Evolutionary conservation across 495 filamentous ascomycete genomes (phyloP), one percentile per base, ranked within the genome.

Genomic region (Bathelium albidoporum): DNA sequence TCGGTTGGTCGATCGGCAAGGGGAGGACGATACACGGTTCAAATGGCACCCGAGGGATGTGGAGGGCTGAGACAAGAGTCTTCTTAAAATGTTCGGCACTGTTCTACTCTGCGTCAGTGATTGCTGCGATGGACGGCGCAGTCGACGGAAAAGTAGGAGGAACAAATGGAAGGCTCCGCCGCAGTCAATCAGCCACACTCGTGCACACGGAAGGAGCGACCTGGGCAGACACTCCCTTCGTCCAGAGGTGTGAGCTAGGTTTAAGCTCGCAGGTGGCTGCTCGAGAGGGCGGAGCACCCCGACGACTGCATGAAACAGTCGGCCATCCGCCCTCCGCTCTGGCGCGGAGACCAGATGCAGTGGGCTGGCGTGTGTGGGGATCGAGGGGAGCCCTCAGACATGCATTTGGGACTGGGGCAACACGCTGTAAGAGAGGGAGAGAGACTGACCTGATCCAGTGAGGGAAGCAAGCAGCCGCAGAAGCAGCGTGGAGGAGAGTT

Each of bases 331-430:
- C 49, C 24, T 29, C 22, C 22, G 49, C 49, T 11, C 49, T 29
- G 24, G 22, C 7, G 10, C 49, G 20, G 24, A n/a, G n/a, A n/a
- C n/a, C n/a, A n/a, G n/a, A 26, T 26, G 20, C 29, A 24, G 26
- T 28, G 26, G 24, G 49, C 49, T 28, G 49, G 49, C 24, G 26
- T 24, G 5, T 26, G 49, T 55, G 49, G 12, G n/a, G 49, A 55
- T 55, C 49, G 29, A 55, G 24, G 49, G 20, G 29, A 55, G 29
- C n/a, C 34, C 16, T 55, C 49, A 55, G 49, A 55, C 49, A 55
- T 28, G 49, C 20, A 12, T 55, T 55, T 55, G 0, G 49, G 49
- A 16, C 7, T 9, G 7, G 49, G 9, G 12, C 49, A 16, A 24
- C 16, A 2, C 9, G 9, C 29, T 55, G 49, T n/a, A n/a, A 55